phyloP scores from a whole-genome alignment of 78 protist species.

The Dictyostelium brefeldianum region DNA sequence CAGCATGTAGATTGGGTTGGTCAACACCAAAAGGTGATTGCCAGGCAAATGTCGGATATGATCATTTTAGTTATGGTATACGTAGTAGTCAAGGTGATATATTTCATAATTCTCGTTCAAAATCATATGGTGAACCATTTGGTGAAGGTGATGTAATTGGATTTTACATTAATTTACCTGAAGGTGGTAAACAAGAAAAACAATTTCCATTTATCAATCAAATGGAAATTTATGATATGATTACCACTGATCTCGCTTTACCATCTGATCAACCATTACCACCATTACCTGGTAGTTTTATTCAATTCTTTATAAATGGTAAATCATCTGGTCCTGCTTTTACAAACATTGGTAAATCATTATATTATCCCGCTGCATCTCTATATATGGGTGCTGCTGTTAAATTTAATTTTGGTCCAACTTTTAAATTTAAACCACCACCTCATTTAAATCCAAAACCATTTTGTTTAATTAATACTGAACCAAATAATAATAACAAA shows the following conservation, averaged over 20 bases:
- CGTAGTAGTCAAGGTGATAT: slow-evolving; percentile 78
- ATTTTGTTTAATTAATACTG: not conserved
- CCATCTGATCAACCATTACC: slow-evolving; percentile 7
- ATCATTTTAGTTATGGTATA: slow-evolving; percentile 62
- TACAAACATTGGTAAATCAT: slow-evolving; percentile 28
- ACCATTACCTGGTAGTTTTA: slow-evolving; percentile 16
- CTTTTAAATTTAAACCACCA: slow-evolving; percentile 66
- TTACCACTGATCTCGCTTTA: slow-evolving; percentile 7
- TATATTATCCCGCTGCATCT: slow-evolving; percentile 77
- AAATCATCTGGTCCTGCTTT: slow-evolving; percentile 66
- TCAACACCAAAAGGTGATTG: slow-evolving; percentile 51
- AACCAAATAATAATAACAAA: not conserved
- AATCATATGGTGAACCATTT: slow-evolving; percentile 53
- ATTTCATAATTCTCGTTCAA: slow-evolving; percentile 27
- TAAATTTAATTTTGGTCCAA: slow-evolving; percentile 79
- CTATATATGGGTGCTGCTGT: slow-evolving; percentile 67
- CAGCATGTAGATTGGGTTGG: slow-evolving; percentile 73
- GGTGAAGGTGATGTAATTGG: slow-evolving; percentile 61
- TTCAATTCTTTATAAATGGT: slow-evolving; percentile 79
- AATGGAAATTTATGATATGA: slow-evolving; percentile 28
- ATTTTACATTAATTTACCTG: slow-evolving; percentile 63
- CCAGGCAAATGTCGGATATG: slow-evolving; percentile 83
- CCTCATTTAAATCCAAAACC: slow-evolving; percentile 22
- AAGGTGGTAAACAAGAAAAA: not conserved
- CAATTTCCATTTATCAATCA: slow-evolving; percentile 33